Evolutionary conservation across 108 stramenopile genomes (phyloP), one percentile per base, ranked within the genome.

Genomic region (Conticribra guillardii): DNA sequence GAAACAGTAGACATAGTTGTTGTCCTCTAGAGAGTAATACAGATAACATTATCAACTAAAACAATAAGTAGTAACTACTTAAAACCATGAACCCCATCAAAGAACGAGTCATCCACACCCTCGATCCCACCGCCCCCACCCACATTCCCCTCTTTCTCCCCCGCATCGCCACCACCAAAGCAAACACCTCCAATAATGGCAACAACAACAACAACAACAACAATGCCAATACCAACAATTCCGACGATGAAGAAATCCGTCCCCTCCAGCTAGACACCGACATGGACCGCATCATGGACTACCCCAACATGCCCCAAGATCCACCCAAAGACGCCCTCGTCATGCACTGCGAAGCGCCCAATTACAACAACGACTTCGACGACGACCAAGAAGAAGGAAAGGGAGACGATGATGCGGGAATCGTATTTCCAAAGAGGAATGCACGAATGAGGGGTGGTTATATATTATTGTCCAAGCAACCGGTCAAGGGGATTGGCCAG

Each of bases 241-340:
- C 48, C 11, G 64, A 59, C 1, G 46, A 73, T 22, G 64, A 67
- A 21, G 29, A 59, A 21, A 51, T 52, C 61, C 67, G 67, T 3
- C 74, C 74, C 2, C 65, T 76, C 54, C 23, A 52, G 8, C 32
- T 32, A 18, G 59, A 73, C 26, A 59, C 70, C 21, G 89, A 91
- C 31, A 79, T 94, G n/a, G 61, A 74, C 26, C 88, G 92, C 16
- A 85, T 94, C 15, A 71, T 94, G 71, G 92, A 94, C 59, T 90
- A 79, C 67, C 70, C 85, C 44, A 70, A 74, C 50, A 74, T 84
- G 60, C 72, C 81, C 19, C 86, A 86, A 61, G 80, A 87, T 24
- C 89, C 88, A 3, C 69, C 85, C 14, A 41, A 41, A 41, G 37
- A 41, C 37, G 84, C 79, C 9, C 62, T 83, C 50, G 68, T 90